These are phyloP conservation scores for Staphylotrichum longicolle DNA, from an alignment of 495 filamentous ascomycete genomes.

Conservation along the genomic window DNA sequence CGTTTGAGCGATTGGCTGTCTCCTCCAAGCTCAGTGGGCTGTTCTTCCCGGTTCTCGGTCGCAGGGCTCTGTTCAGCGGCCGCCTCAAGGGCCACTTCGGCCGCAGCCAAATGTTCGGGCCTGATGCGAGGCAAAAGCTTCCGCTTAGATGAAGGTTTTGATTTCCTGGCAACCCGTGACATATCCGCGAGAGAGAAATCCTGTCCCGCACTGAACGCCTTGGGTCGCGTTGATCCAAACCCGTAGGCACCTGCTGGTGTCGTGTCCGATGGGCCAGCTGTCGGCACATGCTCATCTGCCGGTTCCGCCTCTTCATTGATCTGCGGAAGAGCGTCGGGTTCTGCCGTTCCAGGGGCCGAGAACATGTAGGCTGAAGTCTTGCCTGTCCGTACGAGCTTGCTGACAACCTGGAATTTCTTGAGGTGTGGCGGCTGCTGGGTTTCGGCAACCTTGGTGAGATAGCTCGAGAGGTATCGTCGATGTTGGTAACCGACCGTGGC, in stretches of 20 bases:
- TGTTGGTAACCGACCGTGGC: constrained; percentile 45
- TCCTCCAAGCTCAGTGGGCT: not conserved
- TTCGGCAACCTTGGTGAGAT: constrained; percentile 40
- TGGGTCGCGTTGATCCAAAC: constrained; percentile 29
- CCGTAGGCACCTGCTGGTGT: constrained; percentile 23
- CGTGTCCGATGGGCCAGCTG: not conserved
- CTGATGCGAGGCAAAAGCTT: constrained; percentile 28
- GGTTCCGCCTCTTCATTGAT: not conserved
- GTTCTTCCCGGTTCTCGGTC: not conserved
- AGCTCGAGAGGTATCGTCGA: constrained; percentile 45
- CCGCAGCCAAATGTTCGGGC: not conserved
- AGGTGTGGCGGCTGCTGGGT: constrained; percentile 47
- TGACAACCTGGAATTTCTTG: constrained; percentile 42
- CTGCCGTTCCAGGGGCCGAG: constrained; percentile 26
- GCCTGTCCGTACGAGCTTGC: constrained; percentile 40
- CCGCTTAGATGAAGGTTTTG: constrained; percentile 21
- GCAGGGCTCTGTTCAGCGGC: not conserved
- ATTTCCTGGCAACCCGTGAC: constrained; percentile 23
- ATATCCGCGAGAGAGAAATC: constrained; percentile 29
- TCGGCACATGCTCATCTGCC: not conserved
- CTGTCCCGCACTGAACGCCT: constrained; percentile 19
- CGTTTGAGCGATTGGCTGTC: constrained; percentile 10
- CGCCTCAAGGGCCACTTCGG: constrained; percentile 4
- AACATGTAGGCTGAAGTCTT: constrained; percentile 50
- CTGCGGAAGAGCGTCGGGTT: not conserved